phyloP scores from a whole-genome alignment of 148 eudicot genomes.

The Arbutus unedo region DNA sequence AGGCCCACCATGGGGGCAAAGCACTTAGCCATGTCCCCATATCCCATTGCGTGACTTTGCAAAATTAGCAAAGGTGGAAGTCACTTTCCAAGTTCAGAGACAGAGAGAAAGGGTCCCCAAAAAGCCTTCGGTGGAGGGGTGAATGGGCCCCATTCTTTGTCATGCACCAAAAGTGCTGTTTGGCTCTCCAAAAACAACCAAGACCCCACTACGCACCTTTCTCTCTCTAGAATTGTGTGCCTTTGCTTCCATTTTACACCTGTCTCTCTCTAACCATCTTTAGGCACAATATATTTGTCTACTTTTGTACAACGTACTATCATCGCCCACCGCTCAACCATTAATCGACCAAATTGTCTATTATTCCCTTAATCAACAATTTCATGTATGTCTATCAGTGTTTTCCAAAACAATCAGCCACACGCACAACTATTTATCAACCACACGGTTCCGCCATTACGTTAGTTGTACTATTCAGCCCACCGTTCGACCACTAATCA shows the following conservation, averaged over 20 bases:
- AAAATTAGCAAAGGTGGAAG: conserved; percentile 28
- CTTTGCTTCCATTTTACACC: conserved; percentile 46
- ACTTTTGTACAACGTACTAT: not conserved
- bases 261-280: conserved; percentile 11
- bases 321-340: not conserved
- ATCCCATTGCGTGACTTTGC: conserved; percentile 39
- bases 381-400: no score
- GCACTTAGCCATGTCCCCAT: conserved; percentile 35
- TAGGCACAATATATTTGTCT: not conserved
- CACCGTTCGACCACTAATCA: no score
- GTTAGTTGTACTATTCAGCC: no score
- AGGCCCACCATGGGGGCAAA: conserved; percentile 26
- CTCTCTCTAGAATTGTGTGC: conserved; percentile 20
- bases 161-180: conserved; percentile 29
- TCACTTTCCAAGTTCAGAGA: conserved; percentile 28
- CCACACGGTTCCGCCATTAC: no score
- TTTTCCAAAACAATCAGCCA: no score
- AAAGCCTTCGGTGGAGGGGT: conserved; percentile 13
- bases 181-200: conserved; percentile 16
- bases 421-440: no score
- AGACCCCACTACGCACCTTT: conserved; percentile 6
- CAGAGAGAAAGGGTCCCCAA: conserved; percentile 8
- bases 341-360: no score
- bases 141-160: conserved; percentile 18
- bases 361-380: no score